Percentiles rank a stretch among this genome's conserved stretches.
Evolutionary conservation across 2,329 filamentous ascomycete genomes (phyloP).

Genomic region (Neopestalotiopsis clavispora): DNA sequence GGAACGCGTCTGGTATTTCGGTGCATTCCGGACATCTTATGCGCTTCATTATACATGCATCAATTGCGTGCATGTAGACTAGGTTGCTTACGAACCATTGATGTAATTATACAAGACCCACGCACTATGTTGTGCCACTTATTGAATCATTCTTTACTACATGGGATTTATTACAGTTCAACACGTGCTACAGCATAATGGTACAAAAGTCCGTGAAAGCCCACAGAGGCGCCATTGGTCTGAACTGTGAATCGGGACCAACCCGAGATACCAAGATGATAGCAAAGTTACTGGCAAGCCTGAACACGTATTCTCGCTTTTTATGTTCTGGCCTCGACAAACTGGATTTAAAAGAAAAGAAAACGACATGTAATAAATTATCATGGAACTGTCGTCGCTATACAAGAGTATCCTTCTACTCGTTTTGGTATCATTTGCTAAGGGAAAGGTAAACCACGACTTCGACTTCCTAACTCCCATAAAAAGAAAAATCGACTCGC

Average conservation of each 20-base stretch:
- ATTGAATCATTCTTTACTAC: too few species aligned
- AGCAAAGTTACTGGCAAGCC: not conserved
- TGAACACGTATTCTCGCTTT: too few species aligned
- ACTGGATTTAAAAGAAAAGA: not conserved
- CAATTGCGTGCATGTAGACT: not conserved
- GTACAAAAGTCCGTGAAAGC: too few species aligned
- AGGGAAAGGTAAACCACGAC: constrained; percentile 2
- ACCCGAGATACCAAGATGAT: too few species aligned
- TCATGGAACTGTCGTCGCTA: not conserved
- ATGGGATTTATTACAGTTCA: too few species aligned
- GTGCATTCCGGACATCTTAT: not conserved
- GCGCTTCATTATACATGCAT: not conserved
- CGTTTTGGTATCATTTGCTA: constrained; percentile 14
- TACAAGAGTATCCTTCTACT: constrained; percentile 13
- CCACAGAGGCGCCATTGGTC: too few species aligned
- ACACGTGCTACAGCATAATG: too few species aligned
- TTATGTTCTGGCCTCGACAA: not conserved
- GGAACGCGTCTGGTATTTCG: not conserved
- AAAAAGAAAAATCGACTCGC: not conserved
- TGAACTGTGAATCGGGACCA: too few species aligned
- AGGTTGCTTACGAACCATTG: not conserved
- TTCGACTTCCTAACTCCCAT: not conserved
- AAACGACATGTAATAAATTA: constrained; percentile 1
- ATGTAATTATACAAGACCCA: not conserved
- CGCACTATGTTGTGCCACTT: too few species aligned